Evolutionary conservation across 2,329 filamentous ascomycete species (phyloP).

Genomic region (Atkinsonella hypoxylon): DNA sequence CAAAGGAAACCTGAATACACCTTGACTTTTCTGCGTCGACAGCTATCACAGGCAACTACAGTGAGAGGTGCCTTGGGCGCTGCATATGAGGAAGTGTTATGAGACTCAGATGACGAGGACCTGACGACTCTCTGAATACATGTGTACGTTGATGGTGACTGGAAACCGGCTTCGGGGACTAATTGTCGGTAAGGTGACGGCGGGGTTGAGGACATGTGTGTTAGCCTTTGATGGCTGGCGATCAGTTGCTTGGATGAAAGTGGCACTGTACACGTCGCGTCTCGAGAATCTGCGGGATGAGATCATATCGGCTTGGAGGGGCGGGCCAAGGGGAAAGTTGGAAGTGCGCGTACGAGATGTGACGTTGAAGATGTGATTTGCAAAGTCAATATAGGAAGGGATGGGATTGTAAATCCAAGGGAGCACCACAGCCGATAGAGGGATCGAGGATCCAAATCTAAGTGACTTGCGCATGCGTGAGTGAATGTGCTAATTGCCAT

Average conservation of each 20-base stretch:
- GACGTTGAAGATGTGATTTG: background rate
- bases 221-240: background rate
- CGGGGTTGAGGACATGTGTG: background rate
- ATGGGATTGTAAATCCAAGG: no score
- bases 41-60: background rate
- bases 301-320: background rate
- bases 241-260: background rate
- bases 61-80: background rate
- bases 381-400: no score
- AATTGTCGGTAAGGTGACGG: background rate
- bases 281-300: background rate
- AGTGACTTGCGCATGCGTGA: no score
- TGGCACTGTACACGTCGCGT: background rate
- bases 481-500: no score
- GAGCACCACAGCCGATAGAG: no score
- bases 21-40: conserved; percentile 1
- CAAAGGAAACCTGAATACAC: background rate
- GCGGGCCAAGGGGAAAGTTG: background rate
- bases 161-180: background rate
- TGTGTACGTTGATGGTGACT: background rate
- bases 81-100: background rate
- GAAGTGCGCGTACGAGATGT: background rate
- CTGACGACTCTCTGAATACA: background rate
- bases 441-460: no score
- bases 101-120: background rate